Evolutionary conservation across 768 basidiomycete species (phyloP).

Genomic region (Xerocomellus amylosporus): DNA sequence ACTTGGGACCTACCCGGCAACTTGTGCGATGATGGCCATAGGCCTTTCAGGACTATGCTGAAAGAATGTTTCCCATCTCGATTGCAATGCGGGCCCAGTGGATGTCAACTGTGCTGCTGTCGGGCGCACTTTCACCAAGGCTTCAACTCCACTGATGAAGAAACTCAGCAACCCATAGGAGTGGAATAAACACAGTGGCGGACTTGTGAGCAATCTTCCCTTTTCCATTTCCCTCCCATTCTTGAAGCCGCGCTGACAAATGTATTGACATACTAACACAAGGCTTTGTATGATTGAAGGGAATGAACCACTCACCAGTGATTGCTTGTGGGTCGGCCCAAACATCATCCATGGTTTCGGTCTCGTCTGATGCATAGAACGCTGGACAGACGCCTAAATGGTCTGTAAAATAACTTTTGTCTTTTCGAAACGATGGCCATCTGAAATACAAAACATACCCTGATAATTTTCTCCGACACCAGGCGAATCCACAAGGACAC

Average conservation of each 20-base stretch:
- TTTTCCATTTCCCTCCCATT: conserved; percentile 38
- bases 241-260: conserved; percentile 24
- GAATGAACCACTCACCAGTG: conserved; percentile 34
- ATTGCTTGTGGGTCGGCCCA: conserved; percentile 38
- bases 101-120: conserved; percentile 45
- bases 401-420: conserved; percentile 17
- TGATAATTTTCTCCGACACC: conserved; percentile 74
- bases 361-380: conserved; percentile 43
- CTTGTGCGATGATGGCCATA: conserved; percentile 40
- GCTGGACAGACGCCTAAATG: conserved; percentile 23
- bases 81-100: conserved; percentile 40
- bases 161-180: not conserved
- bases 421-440: too few species aligned
- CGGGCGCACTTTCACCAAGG: conserved; percentile 54
- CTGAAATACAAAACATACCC: conserved; percentile 31
- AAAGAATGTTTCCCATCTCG: conserved; percentile 53
- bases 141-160: conserved; percentile 46
- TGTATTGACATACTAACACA: not conserved
- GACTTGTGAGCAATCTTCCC: conserved; percentile 58
- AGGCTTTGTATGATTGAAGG: not conserved
- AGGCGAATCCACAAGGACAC: conserved; percentile 58
- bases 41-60: conserved; percentile 53
- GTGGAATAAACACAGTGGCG: not conserved
- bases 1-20: conserved; percentile 38
- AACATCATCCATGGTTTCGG: conserved; percentile 48